Conservation (phyloP, 768 basidiomycete genomes). For the Cytidiella melzeri region DNA sequence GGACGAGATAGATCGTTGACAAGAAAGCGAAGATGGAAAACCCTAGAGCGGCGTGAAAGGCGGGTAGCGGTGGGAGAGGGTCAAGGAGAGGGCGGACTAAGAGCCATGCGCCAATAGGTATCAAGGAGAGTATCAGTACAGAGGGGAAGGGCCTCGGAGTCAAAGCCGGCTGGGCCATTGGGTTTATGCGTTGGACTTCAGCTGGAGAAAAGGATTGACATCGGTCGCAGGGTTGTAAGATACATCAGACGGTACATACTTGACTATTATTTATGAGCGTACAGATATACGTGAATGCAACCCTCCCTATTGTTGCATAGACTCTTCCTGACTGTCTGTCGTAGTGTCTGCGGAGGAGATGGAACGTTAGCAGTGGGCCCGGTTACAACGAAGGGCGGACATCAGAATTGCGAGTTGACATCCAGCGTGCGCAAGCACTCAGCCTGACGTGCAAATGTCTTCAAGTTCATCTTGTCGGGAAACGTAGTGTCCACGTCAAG, state of each 20-base stretch:
- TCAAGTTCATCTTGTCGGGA: constrained; percentile 5
- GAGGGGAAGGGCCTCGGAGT: constrained; percentile 17
- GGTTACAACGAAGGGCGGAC: too few relatives aligned
- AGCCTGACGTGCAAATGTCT: constrained; percentile 16
- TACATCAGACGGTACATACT: constrained; percentile 4
- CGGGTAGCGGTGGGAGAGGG: constrained; percentile 62
- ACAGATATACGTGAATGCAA: too few relatives aligned
- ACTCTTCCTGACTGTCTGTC: too few relatives aligned
- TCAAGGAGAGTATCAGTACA: constrained; percentile 48
- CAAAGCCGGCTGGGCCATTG: constrained; percentile 11
- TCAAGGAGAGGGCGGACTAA: constrained; percentile 65
- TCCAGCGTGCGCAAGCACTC: constrained; percentile 14
- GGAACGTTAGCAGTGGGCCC: too few relatives aligned
- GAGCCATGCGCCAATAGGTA: constrained; percentile 71
- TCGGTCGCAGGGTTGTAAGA: background rate
- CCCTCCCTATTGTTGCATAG: too few relatives aligned
- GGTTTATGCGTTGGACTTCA: background rate
- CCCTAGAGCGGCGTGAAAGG: constrained; percentile 73
- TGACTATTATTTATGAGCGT: background rate
- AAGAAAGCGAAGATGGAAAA: constrained; percentile 81
- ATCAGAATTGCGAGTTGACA: constrained; percentile 15
- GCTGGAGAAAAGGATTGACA: background rate
- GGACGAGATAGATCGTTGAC: constrained; percentile 70
- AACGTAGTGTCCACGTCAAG: background rate
- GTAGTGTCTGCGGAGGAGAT: too few relatives aligned